Conservation (phyloP, 495 filamentous ascomycete genomes). For the Lasiosphaeria ovina region DNA sequence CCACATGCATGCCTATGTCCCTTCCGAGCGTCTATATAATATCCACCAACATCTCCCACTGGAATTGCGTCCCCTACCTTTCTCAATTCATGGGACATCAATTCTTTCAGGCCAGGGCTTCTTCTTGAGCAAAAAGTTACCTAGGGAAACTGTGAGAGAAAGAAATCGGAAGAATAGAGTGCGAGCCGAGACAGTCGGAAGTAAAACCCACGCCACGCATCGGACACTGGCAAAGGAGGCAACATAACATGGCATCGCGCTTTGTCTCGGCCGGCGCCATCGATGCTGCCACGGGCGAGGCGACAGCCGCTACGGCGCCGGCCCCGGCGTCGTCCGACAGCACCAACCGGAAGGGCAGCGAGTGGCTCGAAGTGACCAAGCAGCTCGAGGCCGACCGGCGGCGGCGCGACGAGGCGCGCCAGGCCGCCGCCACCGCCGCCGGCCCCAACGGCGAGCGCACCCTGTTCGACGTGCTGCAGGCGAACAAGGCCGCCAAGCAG, state of each 20-base stretch:
- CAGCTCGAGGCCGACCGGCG: slow-evolving; percentile 64
- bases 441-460: slow-evolving; percentile 56
- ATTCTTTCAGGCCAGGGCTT: too few relatives aligned
- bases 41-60: too few relatives aligned
- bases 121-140: too few relatives aligned
- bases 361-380: slow-evolving; percentile 77
- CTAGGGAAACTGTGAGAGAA: too few relatives aligned
- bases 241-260: slow-evolving; percentile 63
- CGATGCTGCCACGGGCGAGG: slow-evolving; percentile 50
- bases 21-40: too few relatives aligned
- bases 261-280: slow-evolving; percentile 86
- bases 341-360: slow-evolving; percentile 19
- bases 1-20: too few relatives aligned
- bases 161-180: too few relatives aligned
- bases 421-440: slow-evolving; percentile 48
- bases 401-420: slow-evolving; percentile 55
- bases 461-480: slow-evolving; percentile 83
- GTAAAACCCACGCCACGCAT: too few relatives aligned
- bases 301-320: slow-evolving; percentile 6
- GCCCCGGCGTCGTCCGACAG: slow-evolving; percentile 2
- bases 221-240: neutral
- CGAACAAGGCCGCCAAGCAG: slow-evolving; percentile 96
- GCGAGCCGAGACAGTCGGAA: too few relatives aligned
- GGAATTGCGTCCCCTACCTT: too few relatives aligned
- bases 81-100: too few relatives aligned